Evolutionary conservation across 2,329 filamentous ascomycete genomes (phyloP), one percentile per base, ranked within the genome.

Genomic region (Mollisiaceae sp.): DNA sequence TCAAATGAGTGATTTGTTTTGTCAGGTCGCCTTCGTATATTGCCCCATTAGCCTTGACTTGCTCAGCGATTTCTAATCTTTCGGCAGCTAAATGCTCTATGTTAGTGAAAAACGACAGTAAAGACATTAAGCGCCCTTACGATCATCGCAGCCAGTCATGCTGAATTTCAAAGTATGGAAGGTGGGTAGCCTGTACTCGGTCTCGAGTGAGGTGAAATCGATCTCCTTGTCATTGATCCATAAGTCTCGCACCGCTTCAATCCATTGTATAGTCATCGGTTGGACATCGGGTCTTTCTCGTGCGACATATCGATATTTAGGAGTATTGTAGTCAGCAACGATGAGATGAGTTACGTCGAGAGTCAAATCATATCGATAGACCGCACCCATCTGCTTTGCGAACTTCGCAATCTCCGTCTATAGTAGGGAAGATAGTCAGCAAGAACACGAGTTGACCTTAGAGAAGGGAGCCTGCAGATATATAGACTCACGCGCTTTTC

Each of bases 251-350:
- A 97, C 85, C 18, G 91, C 91, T 63, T 94, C 89, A 59, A 99
- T 85, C 92, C 93, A 99, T 74, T 87, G 85, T n/a, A 90, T 86
- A 52, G 86, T 86, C 80, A 99, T 89, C 59, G 93, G 89, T 75
- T 88, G 89, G 74, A 99, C 89, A 75, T 99, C 95, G 57, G 90
- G 88, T 60, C 95, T 87, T 77, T 94, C 91, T 75, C 90, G 92
- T 62, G 94, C 95, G 74, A 98, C 94, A 82, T 97, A 97, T 77
- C 89, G 91, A 79, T 99, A 99, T 78, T 99, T 99, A 59, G 91
- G 88, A 0, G 94, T 98, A 76, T 94, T 87, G 74, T 93, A 91
- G 73, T 91, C 89, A 77, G 94, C 95, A 67, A 97, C 92, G 69
- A 99, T 86, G 56, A 99, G 88, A 80, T 99, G 95, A 5, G 95